Evolutionary conservation across 441 rosid species (phyloP), one percentile per base, ranked within the genome.

Genomic region (Mallotus japonicus): DNA sequence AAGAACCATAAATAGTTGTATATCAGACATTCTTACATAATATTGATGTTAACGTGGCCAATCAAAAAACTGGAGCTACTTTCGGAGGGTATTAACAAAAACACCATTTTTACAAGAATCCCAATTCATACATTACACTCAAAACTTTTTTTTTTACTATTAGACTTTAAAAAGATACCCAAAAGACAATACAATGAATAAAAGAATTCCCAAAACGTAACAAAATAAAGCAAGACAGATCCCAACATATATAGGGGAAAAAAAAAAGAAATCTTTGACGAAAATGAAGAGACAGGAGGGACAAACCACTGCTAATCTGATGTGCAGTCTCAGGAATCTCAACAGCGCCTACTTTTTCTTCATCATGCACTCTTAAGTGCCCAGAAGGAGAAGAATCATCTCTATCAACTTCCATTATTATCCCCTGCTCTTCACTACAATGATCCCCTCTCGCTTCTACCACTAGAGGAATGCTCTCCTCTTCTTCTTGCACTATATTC

Each of bases 311-410:
- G 83, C 98, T 89, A 58, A 95, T 87, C 80, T 89, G 92, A 77
- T 95, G 99, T 22, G 96, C 97, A 75, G 97, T 95, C 55, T 90
- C 92, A 11, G 99, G 95, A 64, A 84, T 65, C 46, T 87, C 88
- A 63, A 85, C 70, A 19, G 49, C 32, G 32, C 32, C 72, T 17
- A 78, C 54, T 20, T 78, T 66, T 37, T 77, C 83, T 17, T 73
- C 83, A 60, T 71, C 87, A 59, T 68, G 59, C 8, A 68, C 75
- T 71, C 70, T 84, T 34, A 70, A 64, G 47, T 40, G 69, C 65
- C 42, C 32, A 28, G 32, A 0, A 59, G 65, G 24, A 20, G 19
- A 11, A 1, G 67, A 42, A 13, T 72, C 78, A 12, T 66, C 77
- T 11, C 58, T 74, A 16, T 65, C 69, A n/a, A 82, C 90, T 10